These are phyloP conservation scores for Dillenia suffruticosa DNA, from an alignment of 164 flowering plant genomes.

Conservation along the genomic window DNA sequence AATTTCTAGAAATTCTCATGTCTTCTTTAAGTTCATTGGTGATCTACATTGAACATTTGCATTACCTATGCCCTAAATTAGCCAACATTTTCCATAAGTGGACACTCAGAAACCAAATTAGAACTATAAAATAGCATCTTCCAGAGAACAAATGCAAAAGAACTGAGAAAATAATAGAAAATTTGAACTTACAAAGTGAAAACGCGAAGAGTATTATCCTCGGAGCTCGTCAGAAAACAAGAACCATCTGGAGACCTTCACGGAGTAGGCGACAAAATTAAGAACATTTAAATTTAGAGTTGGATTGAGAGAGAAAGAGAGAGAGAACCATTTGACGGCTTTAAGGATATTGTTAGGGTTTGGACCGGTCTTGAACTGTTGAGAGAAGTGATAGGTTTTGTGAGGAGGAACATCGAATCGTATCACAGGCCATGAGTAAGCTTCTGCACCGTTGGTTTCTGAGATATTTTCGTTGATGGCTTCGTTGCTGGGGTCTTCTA, in stretches of 20 bases:
- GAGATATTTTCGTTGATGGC: constrained; percentile 6
- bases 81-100: too few species aligned
- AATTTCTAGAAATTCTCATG: too few species aligned
- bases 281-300: not conserved
- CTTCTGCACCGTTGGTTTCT: constrained; percentile 9
- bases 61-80: too few species aligned
- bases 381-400: constrained; percentile 55
- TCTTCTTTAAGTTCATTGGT: too few species aligned
- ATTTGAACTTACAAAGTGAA: constrained; percentile 50
- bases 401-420: constrained; percentile 57
- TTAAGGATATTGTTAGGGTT: constrained; percentile 89
- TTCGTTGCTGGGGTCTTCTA: not conserved
- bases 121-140: not conserved
- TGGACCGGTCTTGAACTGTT: constrained; percentile 57
- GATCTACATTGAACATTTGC: too few species aligned
- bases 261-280: not conserved
- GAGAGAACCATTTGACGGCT: constrained; percentile 72
- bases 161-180: not conserved
- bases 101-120: too few species aligned
- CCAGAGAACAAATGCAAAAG: not conserved
- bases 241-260: constrained; percentile 96
- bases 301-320: not conserved
- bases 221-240: constrained; percentile 71
- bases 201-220: constrained; percentile 67
- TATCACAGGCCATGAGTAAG: constrained; percentile 48